Evolutionary conservation across 2,329 filamentous ascomycete genomes (phyloP).

Genomic region (Drechslerella dactyloides): DNA sequence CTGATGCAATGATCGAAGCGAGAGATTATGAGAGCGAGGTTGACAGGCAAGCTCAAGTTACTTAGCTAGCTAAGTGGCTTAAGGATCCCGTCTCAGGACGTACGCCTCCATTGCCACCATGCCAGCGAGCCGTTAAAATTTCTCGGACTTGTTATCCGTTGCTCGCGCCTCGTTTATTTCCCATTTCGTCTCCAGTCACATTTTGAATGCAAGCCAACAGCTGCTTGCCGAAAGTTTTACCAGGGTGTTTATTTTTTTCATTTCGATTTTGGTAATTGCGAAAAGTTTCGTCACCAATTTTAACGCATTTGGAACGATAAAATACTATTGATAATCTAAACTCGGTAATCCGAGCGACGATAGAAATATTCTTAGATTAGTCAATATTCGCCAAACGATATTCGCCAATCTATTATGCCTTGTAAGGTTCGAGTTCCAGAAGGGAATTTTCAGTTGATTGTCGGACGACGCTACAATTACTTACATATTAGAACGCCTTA

Average conservation of each 20-base stretch:
- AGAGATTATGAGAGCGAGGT: background rate
- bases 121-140: background rate
- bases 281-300: too few relatives aligned
- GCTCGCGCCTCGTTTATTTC: background rate
- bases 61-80: background rate
- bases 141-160: background rate
- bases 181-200: background rate
- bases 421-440: too few relatives aligned
- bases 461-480: too few relatives aligned
- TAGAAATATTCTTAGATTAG: too few relatives aligned
- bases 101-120: background rate
- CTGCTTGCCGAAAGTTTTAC: background rate
- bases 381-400: too few relatives aligned
- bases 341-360: too few relatives aligned
- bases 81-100: conserved; percentile 2
- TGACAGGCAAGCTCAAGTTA: background rate
- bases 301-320: too few relatives aligned
- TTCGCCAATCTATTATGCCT: too few relatives aligned
- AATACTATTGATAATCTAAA: too few relatives aligned
- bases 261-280: background rate
- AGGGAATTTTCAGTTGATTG: too few relatives aligned
- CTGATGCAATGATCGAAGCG: background rate
- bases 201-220: background rate
- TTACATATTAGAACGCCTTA: too few relatives aligned
- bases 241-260: background rate